Percentiles rank a stretch among this genome's conserved stretches.
These are phyloP conservation scores for Umbelopsis sp. DNA, from an alignment of 371 early-diverging fungal genomes.

Conservation along the genomic window DNA sequence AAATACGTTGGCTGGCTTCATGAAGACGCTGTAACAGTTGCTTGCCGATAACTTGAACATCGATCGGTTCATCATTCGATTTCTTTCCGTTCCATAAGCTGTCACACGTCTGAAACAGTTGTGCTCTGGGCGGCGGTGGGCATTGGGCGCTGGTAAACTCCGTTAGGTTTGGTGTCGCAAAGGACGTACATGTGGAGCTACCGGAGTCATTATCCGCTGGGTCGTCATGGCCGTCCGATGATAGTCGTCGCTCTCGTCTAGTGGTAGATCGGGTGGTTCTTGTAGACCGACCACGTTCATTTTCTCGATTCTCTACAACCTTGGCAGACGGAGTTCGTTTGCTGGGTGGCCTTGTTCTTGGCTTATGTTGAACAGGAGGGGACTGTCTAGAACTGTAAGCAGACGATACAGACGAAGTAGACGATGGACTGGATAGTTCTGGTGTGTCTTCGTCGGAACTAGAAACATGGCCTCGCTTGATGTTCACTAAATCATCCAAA, in stretches of 20 bases:
- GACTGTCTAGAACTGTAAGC: conserved; percentile 15
- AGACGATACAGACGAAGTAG: conserved; percentile 13
- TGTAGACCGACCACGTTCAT: not conserved
- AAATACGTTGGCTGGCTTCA: conserved; percentile 13
- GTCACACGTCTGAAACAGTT: conserved; percentile 16
- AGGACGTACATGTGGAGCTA: conserved; percentile 11
- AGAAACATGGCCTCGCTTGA: conserved; percentile 8
- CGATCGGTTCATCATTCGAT: not conserved
- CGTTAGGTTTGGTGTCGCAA: conserved; percentile 17
- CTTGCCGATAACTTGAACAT: not conserved
- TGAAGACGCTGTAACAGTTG: not conserved
- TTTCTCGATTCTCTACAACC: conserved; percentile 13
- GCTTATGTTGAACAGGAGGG: conserved; percentile 13
- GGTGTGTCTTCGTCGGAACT: conserved; percentile 18
- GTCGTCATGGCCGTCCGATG: not conserved
- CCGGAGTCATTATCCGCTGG: not conserved
- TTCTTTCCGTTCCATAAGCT: conserved; percentile 11
- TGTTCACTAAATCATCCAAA: conserved; percentile 17
- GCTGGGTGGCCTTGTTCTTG: conserved; percentile 12
- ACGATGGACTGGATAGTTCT: conserved; percentile 16
- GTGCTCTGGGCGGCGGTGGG: conserved; percentile 13
- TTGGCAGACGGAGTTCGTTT: conserved; percentile 14
- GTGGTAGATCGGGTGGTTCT: conserved; percentile 11
- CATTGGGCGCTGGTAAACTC: conserved; percentile 15
- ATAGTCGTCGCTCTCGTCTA: conserved; percentile 7